Conservation (phyloP, 345 rosid genomes). For the Dovyalis caffra region DNA sequence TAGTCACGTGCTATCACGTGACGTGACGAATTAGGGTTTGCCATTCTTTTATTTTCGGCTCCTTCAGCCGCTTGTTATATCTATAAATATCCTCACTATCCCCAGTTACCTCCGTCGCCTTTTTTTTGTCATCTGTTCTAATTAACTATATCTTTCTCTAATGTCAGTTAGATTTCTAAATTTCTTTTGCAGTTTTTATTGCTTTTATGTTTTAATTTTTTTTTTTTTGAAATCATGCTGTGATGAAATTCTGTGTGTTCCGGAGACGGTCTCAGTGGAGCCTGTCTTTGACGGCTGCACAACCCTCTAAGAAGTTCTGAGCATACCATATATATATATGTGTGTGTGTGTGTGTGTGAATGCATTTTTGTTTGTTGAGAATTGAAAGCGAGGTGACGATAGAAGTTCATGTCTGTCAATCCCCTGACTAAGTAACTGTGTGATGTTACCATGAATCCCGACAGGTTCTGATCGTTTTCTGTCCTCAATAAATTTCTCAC, state of each 20-base stretch:
- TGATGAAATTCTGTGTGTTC: slow-evolving; percentile 42
- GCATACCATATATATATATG: slow-evolving; percentile 11
- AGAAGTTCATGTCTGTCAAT: slow-evolving; percentile 51
- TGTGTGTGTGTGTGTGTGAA: too few relatives aligned
- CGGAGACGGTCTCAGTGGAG: slow-evolving; percentile 26
- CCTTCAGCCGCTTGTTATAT: not conserved
- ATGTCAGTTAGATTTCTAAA: not conserved
- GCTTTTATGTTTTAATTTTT: not conserved
- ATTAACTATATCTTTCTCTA: fast-evolving
- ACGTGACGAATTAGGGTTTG: slow-evolving; percentile 11
- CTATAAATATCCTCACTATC: not conserved
- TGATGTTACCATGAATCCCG: slow-evolving; percentile 55
- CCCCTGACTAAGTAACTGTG: slow-evolving; percentile 37
- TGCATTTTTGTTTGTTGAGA: not conserved
- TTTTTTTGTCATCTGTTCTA: not conserved
- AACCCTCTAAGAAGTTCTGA: slow-evolving; percentile 71
- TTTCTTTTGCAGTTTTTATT: not conserved
- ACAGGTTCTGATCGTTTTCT: slow-evolving; percentile 55
- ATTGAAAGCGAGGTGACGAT: slow-evolving; percentile 46
- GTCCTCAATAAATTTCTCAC: not conserved
- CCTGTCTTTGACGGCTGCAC: slow-evolving; percentile 43
- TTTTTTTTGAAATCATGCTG: not conserved
- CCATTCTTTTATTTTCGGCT: not conserved
- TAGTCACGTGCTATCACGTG: slow-evolving; percentile 10
- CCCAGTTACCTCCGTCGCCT: fast-evolving